Evolutionary conservation across 495 filamentous ascomycete species (phyloP).

Genomic region (Penicillium silybi): DNA sequence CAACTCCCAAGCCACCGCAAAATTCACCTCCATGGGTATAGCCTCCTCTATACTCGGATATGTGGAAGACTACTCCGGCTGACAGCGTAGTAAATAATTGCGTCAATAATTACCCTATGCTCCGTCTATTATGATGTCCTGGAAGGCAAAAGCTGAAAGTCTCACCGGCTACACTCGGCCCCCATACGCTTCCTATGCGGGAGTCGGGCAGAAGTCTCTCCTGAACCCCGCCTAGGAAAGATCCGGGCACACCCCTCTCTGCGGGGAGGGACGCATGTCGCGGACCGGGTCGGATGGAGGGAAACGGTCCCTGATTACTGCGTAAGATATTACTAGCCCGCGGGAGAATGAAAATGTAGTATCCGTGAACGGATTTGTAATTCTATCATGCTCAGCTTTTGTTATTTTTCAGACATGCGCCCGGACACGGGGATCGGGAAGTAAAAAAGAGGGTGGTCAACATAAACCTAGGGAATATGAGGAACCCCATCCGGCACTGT

Average conservation of each 20-base stretch:
- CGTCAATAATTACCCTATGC: not conserved
- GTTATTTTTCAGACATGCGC: conserved; percentile 5
- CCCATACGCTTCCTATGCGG: conserved; percentile 1
- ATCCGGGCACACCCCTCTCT: conserved; percentile 10
- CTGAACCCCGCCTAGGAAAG: conserved; percentile 16
- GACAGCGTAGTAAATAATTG: not conserved
- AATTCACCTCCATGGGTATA: no score
- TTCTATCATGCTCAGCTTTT: conserved; percentile 28
- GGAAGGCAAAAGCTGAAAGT: not conserved
- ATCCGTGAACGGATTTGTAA: not conserved
- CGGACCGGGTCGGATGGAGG: not conserved
- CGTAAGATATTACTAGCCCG: not conserved
- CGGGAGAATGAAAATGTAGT: not conserved
- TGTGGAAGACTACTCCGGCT: not conserved
- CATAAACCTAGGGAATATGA: not conserved
- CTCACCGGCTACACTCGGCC: conserved; percentile 19
- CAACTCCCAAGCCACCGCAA: not conserved
- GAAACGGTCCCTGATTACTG: not conserved
- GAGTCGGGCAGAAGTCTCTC: conserved; percentile 8
- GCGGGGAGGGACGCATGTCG: conserved; percentile 3
- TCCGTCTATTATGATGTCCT: not conserved
- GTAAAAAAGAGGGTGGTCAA: conserved; percentile 4
- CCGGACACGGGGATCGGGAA: conserved; percentile 1
- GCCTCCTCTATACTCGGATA: not conserved
- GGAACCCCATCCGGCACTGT: not conserved